Base-by-base conservation (phyloP, 2,329 filamentous ascomycete genomes). In the Fusarium proliferatum region DNA sequence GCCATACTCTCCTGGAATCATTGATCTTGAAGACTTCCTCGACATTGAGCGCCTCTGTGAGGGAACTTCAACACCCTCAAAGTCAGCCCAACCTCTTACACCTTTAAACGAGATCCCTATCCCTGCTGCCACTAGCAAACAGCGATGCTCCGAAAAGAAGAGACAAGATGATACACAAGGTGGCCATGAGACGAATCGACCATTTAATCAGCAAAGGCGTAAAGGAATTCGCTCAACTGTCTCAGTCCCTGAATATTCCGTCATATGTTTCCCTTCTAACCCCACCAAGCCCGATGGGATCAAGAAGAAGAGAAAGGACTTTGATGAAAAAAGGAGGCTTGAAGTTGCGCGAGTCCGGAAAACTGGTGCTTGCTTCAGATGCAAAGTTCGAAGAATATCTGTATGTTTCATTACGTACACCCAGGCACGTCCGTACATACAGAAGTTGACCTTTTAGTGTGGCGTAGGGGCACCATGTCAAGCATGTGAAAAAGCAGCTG, bases 181-280 rank as follows among this genome's bases (percentile, higher is more conserved):
- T 41, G 41, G 17, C 16, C 41, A 21, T n/a, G 43, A 64, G 56
- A 52, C 11, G n/a, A 41, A 26, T 38, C 48, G 23, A 41, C 39
- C 15, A 16, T 21, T 46, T n/a, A 39, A 42, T 12, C 56, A 46
- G 39, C 55, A 45, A 55, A 52, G 56, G 15, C 53, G 45, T 26
- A 68, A 49, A 49, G 49, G 53, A 61, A 52, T 39, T 23, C 46
- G 67, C 34, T 70, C 55, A 45, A 67, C 53, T 53, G 49, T 57
- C 26, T 45, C 67, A 42, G 59, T 67, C 28, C 69, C 67, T 23
- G 67, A 76, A 56, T 78, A 76, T 57, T 74, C 77, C 9, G 68
- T 79, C 56, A 77, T 79, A 17, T 79, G 77, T 59, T 79, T 79
- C 41, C 77, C 77, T 13, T 79, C 77, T 2, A 77, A 79, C 42